Evolutionary conservation across 305 asterid species (phyloP), one percentile per base, ranked within the genome.

Genomic region (Stenogyne calaminthoides): DNA sequence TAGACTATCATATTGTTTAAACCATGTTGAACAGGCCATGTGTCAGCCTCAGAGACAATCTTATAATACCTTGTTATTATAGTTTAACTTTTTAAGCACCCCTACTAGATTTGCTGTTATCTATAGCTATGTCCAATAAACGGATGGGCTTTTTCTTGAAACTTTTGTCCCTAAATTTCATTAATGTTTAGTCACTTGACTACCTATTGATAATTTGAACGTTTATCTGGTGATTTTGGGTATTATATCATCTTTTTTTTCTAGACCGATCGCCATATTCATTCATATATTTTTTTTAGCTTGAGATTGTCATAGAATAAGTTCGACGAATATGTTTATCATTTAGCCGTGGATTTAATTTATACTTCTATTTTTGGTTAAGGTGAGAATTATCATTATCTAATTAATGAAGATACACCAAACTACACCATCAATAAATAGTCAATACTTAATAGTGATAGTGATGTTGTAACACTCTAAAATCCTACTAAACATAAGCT

Each of bases 221-320:
- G 11, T 59, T 64, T 44, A 58, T 65, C 56, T 44, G 51, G 51
- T 19, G 20, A n/a, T 65, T 46, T 57, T 59, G 52, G 54, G 65
- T 52, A 51, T 22, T 36, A 55, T 18, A 52, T 9, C 36, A 4
- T 57, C 60, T 64, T 27, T 14, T 40, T 18, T 39, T 27, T 39
- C 57, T 15, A 0, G 18, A 65, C 29, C 49, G 54, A 71, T 66
- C 61, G 34, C 39, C 69, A 56, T 61, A 69, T 14, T 70, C 58
- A 34, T 57, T 54, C n/a, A 14, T 15, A 58, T 71, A 1, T 46
- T 27, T 25, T 44, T 40, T 44, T 15, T 40, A 19, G 10, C 54
- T 37, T 40, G 22, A 71, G 32, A 64, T 12, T 46, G 63, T 57
- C 46, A 62, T 29, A 46, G 19, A 34, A 4, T 15, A 19, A 25